Percentiles rank a stretch among this genome's conserved stretches.
These are phyloP conservation scores for Fusarium illudens DNA, from an alignment of 2,329 filamentous ascomycete genomes.

Conservation along the genomic window DNA sequence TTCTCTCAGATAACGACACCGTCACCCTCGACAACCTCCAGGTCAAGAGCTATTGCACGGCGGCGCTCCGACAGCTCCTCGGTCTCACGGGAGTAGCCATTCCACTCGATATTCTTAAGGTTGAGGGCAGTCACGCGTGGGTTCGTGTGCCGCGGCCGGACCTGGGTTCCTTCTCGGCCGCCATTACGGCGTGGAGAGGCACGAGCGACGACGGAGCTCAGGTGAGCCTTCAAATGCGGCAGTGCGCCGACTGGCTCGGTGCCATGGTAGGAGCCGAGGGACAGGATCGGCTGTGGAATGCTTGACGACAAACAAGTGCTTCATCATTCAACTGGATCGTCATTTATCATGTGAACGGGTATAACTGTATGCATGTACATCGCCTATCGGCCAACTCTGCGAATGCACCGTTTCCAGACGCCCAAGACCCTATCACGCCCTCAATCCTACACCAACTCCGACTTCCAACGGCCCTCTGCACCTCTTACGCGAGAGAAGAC, in stretches of 20 bases:
- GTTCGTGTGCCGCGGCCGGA: slow-evolving; percentile 71
- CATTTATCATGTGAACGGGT: slow-evolving; percentile 38
- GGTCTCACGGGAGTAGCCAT: slow-evolving; percentile 74
- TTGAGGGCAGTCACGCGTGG: slow-evolving; percentile 66
- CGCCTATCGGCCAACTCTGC: slow-evolving; percentile 34
- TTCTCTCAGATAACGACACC: slow-evolving; percentile 47
- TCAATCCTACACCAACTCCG: slow-evolving; percentile 26
- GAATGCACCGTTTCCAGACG: slow-evolving; percentile 43
- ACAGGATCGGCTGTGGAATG: slow-evolving; percentile 57
- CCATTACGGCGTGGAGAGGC: slow-evolving; percentile 71
- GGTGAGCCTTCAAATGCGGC: slow-evolving; percentile 62
- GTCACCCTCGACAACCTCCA: slow-evolving; percentile 67
- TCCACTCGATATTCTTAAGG: slow-evolving; percentile 73
- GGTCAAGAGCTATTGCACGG: slow-evolving; percentile 67
- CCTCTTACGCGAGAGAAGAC: slow-evolving; percentile 73
- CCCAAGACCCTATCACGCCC: slow-evolving; percentile 34
- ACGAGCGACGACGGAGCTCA: slow-evolving; percentile 52
- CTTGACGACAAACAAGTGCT: slow-evolving; percentile 41
- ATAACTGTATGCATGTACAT: slow-evolving; percentile 42
- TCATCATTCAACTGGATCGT: slow-evolving; percentile 29
- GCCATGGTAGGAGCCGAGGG: slow-evolving; percentile 61
- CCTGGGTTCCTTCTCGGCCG: slow-evolving; percentile 67
- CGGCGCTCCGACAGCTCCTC: slow-evolving; percentile 73
- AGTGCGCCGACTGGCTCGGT: slow-evolving; percentile 71
- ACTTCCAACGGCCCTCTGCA: slow-evolving; percentile 16